phyloP scores from a whole-genome alignment of 2,329 filamentous ascomycete species.

The Gaeumannomyces tritici region DNA sequence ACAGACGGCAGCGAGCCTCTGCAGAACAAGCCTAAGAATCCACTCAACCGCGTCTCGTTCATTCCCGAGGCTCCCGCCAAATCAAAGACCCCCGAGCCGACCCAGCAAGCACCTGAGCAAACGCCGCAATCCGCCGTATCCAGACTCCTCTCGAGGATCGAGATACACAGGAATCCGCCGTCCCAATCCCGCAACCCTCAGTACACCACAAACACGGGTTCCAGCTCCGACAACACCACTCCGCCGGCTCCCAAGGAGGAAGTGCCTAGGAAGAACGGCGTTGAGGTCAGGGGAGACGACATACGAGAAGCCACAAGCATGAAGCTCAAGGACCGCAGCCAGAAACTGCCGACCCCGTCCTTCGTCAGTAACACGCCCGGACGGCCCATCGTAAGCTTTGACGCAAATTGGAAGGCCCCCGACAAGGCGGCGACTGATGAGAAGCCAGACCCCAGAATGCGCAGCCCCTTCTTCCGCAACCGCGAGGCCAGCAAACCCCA shows the following conservation, averaged over 20 bases:
- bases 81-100: conserved; percentile 3
- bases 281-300: conserved; percentile 78
- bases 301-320: conserved; percentile 87
- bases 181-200: conserved; percentile 71
- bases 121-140: conserved; percentile 3
- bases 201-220: conserved; percentile 67
- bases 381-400: conserved; percentile 95
- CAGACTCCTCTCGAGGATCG: conserved; percentile 31
- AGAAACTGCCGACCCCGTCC: conserved; percentile 78
- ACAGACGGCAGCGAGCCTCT: conserved; percentile 30
- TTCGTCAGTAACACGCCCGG: conserved; percentile 85
- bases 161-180: conserved; percentile 79
- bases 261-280: conserved; percentile 60
- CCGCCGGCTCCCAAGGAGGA: conserved; percentile 21
- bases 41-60: conserved; percentile 52
- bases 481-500: conserved; percentile 9
- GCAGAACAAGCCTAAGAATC: conserved; percentile 53
- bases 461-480: conserved; percentile 16
- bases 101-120: neutral
- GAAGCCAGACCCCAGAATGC: conserved; percentile 41
- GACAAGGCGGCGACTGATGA: conserved; percentile 58
- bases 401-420: conserved; percentile 69
- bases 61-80: conserved; percentile 29
- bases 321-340: conserved; percentile 74
- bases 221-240: neutral